Evolutionary conservation across 768 basidiomycete species (phyloP).

Genomic region (Hygrocybe coccinea): DNA sequence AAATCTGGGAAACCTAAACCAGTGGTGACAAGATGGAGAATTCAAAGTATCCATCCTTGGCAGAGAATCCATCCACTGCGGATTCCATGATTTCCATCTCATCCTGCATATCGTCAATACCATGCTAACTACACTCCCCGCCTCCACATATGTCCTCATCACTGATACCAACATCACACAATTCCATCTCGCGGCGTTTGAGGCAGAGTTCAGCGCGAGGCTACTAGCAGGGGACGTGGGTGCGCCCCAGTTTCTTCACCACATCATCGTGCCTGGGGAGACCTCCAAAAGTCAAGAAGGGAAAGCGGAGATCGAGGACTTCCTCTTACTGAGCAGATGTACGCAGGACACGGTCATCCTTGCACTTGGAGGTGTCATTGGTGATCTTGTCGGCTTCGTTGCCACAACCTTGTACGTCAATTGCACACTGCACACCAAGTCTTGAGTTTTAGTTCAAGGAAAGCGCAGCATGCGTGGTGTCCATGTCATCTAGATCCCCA

Average conservation of each 20-base stretch:
- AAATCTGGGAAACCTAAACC: no score
- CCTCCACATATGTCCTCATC: slow-evolving; percentile 85
- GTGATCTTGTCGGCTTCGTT: slow-evolving; percentile 94
- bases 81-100: slow-evolving; percentile 92
- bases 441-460: slow-evolving; percentile 1
- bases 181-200: slow-evolving; percentile 68
- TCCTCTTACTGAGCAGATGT: slow-evolving; percentile 78
- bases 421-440: neutral
- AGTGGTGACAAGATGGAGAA: no score
- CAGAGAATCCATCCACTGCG: slow-evolving; percentile 85
- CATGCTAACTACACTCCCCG: slow-evolving; percentile 62
- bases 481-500: slow-evolving; percentile 92
- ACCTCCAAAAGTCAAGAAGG: slow-evolving; percentile 86
- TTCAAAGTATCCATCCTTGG: slow-evolving; percentile 80
- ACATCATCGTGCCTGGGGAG: slow-evolving; percentile 86
- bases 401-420: slow-evolving; percentile 88
- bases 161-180: slow-evolving; percentile 89
- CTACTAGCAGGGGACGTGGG: slow-evolving; percentile 26
- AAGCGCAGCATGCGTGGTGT: slow-evolving; percentile 87
- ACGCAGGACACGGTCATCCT: slow-evolving; percentile 91
- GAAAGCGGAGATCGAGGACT: slow-evolving; percentile 93
- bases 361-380: slow-evolving; percentile 94
- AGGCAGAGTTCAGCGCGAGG: slow-evolving; percentile 54
- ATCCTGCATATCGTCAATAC: slow-evolving; percentile 78
- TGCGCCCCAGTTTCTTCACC: slow-evolving; percentile 65